Evolutionary conservation across 2,329 filamentous ascomycete genomes (phyloP), one percentile per base, ranked within the genome.

Genomic region (Fusarium sp.): DNA sequence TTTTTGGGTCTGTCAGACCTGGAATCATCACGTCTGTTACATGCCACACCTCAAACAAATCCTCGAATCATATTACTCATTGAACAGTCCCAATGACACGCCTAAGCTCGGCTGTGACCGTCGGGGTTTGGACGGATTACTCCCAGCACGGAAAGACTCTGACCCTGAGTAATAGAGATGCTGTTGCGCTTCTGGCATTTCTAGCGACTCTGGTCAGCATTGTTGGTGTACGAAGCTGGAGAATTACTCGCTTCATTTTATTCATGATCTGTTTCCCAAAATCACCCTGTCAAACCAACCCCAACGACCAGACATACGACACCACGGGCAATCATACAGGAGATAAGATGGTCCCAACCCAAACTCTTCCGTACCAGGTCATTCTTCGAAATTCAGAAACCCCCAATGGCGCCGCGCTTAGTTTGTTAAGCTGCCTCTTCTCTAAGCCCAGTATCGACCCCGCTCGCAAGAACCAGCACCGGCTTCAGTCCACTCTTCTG

Each of bases 131-230:
- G 52, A 57, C 52, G 24, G 52, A 57, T 11, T 18, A 57, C 20
- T 37, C 52, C 13, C 18, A 16, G 7, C n/a, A 7, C 13, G 52
- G 54, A 35, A 14, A 37, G n/a, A 38, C 34, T 35, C 20, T 38
- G 54, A 61, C 58, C 11, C 22, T 61, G 37, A 34, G 58, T 11
- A 45, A 61, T n/a, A 61, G 22, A 24, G 58, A 61, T 61, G 58
- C 58, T 5, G 38, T 34, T 20, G 40, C 29, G 2, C 22, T 61
- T 18, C 11, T 61, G 24, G 58, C 37, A 34, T 61, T 61, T 34
- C 37, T 61, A 5, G 58, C 58, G 24, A 61, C 58, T 20, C 40
- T 61, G 16, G 58, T 45, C 27, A 38, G 58, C 11, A 22, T 61
- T 20, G 37, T 35, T 42, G 58, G 58, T 27, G 24, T 61, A 18